These are phyloP conservation scores for Pichia sp. DNA, from an alignment of 1,139 yeast genomes.

Conservation along the genomic window DNA sequence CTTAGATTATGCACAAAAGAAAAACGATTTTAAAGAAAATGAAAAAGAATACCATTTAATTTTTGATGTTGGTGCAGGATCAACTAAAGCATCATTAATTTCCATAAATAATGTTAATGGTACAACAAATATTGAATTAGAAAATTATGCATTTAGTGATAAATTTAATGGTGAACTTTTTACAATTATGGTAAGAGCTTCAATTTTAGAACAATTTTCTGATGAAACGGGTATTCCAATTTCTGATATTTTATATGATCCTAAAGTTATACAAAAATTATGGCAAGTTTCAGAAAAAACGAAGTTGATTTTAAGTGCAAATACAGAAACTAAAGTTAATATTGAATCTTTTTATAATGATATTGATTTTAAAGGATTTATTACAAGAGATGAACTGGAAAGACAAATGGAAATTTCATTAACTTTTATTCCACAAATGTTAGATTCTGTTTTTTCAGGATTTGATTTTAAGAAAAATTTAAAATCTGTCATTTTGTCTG, in stretches of 20 bases:
- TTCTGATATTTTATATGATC: slow-evolving; percentile 35
- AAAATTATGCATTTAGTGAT: slow-evolving; percentile 64
- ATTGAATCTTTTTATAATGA: slow-evolving; percentile 69
- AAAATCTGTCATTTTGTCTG: slow-evolving; percentile 71
- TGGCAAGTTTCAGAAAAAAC: slow-evolving; percentile 84
- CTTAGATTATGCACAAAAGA: slow-evolving; percentile 58
- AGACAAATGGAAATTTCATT: not conserved
- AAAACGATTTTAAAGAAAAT: slow-evolving; percentile 34
- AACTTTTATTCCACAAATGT: slow-evolving; percentile 38
- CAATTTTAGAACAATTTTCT: slow-evolving; percentile 55
- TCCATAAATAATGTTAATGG: slow-evolving; percentile 46
- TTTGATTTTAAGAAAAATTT: slow-evolving; percentile 36
- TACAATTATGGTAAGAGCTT: slow-evolving; percentile 57
- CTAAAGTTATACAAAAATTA: slow-evolving; percentile 60
- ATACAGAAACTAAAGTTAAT: slow-evolving; percentile 64
- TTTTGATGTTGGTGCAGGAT: slow-evolving; percentile 91
- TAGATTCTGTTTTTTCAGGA: slow-evolving; percentile 44
- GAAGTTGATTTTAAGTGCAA: slow-evolving; percentile 80
- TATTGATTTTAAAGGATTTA: slow-evolving; percentile 56
- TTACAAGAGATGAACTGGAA: slow-evolving; percentile 81
- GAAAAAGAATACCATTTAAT: slow-evolving; percentile 58
- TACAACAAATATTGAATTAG: slow-evolving; percentile 49
- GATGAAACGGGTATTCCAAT: slow-evolving; percentile 22
- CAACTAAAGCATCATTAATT: slow-evolving; percentile 79
- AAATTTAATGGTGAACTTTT: slow-evolving; percentile 69